Evolutionary conservation across 1,139 yeast species (phyloP), one percentile per base, ranked within the genome.

Genomic region (Candida sanyaensis): DNA sequence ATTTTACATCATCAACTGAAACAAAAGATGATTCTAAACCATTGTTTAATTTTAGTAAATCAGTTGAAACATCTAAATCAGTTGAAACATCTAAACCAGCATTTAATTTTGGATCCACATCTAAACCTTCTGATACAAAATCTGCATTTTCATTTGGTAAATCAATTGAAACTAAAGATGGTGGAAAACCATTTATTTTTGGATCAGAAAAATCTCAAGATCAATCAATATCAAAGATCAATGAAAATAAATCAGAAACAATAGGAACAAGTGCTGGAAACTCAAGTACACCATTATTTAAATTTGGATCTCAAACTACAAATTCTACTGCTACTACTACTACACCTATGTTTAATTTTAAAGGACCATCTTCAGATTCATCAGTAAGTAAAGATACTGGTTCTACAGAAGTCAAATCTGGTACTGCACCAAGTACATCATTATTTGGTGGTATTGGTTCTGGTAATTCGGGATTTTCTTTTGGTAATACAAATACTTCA

Each of bases 51-150:
- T 29, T 39, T 30, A 31, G 43, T 26, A n/a, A 12, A 41, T 10
- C 13, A 30, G 8, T 23, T 33, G n/a, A n/a, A n/a, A n/a, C n/a
- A n/a, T n/a, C n/a, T n/a, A n/a, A n/a, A n/a, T n/a, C n/a, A n/a
- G n/a, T n/a, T n/a, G 10, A 42, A 40, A 43, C 43, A 31, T 46
- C 47, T 11, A 57, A 55, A 43, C 60, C 66, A 3, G 55, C 57
- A 21, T 57, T 63, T 44, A 48, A 61, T 40, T 59, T 63, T 48
- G 59, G 59, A 17, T 26, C 28, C 6, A 8, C 28, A 26, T 26
- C 28, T 6, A 26, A 26, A 26, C 9, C 28, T 6, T 6, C 28
- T 26, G 28, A 26, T 3, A 8, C 28, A 5, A 55, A 52, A 29
- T 58, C 63, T 27, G 44, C 54, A 10, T 55, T 58, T 43, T 41